Conservation (phyloP, 139 green algal species). For the Choricystis sp. region DNA sequence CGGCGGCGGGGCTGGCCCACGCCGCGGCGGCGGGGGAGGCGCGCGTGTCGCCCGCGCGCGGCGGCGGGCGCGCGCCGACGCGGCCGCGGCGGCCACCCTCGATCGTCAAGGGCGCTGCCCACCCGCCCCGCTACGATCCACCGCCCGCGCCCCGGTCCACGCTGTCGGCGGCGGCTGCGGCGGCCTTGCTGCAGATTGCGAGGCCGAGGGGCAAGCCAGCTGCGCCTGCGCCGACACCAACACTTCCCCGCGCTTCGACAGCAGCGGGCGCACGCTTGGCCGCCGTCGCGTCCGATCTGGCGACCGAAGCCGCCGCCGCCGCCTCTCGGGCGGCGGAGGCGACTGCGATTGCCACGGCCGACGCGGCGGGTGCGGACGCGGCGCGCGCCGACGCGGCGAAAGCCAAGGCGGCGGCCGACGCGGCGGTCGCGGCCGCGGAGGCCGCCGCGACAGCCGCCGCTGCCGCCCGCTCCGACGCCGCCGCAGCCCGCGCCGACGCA, state of each 20-base stretch:
- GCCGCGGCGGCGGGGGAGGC: too few relatives aligned
- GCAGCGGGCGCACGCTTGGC: background rate
- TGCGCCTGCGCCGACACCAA: too few relatives aligned
- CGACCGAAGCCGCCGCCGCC: background rate
- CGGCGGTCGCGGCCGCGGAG: background rate
- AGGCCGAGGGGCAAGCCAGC: background rate
- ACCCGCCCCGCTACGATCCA: background rate
- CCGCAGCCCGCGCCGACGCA: too few relatives aligned
- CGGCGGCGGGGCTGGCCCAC: background rate
- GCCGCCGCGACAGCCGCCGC: background rate
- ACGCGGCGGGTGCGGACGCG: background rate
- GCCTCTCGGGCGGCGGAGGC: too few relatives aligned
- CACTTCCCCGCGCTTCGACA: background rate
- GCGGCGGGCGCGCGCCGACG: too few relatives aligned
- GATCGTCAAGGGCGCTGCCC: background rate
- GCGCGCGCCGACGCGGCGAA: too few relatives aligned
- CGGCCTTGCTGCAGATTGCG: background rate
- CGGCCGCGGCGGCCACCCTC: background rate
- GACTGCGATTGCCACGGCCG: background rate
- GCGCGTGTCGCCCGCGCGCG: too few relatives aligned
- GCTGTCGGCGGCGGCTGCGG: too few relatives aligned
- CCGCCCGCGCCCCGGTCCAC: too few relatives aligned
- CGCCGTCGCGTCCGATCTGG: background rate
- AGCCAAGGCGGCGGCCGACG: too few relatives aligned
- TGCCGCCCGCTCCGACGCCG: too few relatives aligned